phyloP scores from a whole-genome alignment of 2,329 filamentous ascomycete species.

The Metarhizium guizhouense region DNA sequence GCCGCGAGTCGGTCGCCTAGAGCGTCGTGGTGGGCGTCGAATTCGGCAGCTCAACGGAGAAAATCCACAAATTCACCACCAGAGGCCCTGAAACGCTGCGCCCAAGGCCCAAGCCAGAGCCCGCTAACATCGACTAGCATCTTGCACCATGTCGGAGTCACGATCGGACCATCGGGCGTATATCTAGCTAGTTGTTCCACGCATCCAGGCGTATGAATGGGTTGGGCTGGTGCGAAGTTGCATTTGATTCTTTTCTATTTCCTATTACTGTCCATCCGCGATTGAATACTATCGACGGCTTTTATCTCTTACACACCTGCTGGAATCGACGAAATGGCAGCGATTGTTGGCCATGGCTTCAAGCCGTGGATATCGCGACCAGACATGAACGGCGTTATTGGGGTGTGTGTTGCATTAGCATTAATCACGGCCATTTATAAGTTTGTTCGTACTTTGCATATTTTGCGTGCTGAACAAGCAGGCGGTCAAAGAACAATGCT shows the following conservation, averaged over 20 bases:
- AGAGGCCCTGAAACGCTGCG: neutral
- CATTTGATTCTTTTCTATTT: too few relatives aligned
- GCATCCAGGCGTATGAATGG: too few relatives aligned
- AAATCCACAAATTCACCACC: neutral
- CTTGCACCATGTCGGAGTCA: neutral
- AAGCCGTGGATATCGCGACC: neutral
- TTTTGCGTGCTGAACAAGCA: neutral
- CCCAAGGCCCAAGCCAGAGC: neutral
- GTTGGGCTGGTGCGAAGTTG: too few relatives aligned
- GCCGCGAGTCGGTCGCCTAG: too few relatives aligned
- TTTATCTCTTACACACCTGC: neutral
- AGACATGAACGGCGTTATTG: neutral
- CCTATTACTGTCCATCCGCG: too few relatives aligned
- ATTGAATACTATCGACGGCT: neutral
- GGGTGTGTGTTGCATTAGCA: neutral
- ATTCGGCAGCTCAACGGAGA: neutral
- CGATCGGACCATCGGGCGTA: neutral
- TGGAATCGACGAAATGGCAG: neutral
- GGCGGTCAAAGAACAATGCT: neutral
- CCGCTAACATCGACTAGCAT: too few relatives aligned
- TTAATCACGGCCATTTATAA: neutral
- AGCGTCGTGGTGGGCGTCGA: too few relatives aligned
- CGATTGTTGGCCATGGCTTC: neutral
- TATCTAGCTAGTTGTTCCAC: too few relatives aligned
- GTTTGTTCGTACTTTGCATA: neutral